Evolutionary conservation across 1,284 basidiomycete species (phyloP), one percentile per base, ranked within the genome.

Genomic region (Peniophora sp.): DNA sequence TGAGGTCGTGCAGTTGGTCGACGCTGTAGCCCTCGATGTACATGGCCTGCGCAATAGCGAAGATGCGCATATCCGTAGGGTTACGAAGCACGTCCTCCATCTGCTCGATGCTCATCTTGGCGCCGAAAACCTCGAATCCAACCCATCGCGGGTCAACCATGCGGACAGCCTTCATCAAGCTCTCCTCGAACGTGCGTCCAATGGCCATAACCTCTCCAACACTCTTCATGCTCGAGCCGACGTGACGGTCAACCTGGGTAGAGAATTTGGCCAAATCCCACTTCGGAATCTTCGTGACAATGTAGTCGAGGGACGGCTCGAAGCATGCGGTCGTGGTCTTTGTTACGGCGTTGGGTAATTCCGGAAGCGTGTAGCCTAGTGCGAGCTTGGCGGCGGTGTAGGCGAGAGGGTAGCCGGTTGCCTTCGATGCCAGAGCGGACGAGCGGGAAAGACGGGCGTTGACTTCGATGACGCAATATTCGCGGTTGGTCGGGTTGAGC

Each of bases 191-290:
- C 1, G 97, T 99, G 59, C 97, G 89, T 46, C 97, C 97, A 59
- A 99, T 98, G 57, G 96, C 96, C 97, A 99, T 99, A 62, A 99
- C 96, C 69, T 99, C 97, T 55, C 97, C 97, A 53, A 99, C 97
- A 22, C 92, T 95, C 73, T 99, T 99, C 97, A 99, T 99, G 23
- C 93, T 83, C 2, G 95, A 98, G 36, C 97, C 96, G 50, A 99
- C 85, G 65, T 94, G 86, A 54, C 96, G 88, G 67, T 97, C 89
- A 53, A 99, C 97, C 64, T 97, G 94, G 2, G 75, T 71, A 17
- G 85, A 87, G 78, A 99, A 98, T 73, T 99, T 99, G 59, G 94
- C 93, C 55, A 99, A 75, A 71, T 99, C 97, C 95, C 97, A 99
- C 71, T 98, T 98, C 59, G 97, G 97, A 60, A 99, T 99, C 75